phyloP scores from a whole-genome alignment of 768 basidiomycete species.

The Leccinum fibrillosum region DNA sequence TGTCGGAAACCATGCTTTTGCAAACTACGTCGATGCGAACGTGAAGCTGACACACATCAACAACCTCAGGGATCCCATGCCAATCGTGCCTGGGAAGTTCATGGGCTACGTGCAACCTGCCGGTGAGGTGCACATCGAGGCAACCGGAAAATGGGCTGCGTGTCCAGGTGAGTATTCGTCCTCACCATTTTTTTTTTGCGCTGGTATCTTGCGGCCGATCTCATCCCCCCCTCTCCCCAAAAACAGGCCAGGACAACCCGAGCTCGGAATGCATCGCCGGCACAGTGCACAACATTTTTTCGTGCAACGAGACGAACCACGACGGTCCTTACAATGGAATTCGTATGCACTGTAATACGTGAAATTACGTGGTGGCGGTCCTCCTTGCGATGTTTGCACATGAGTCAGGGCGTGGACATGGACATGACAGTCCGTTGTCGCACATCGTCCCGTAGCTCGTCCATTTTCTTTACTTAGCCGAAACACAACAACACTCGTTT shows the following conservation, averaged over 20 bases:
- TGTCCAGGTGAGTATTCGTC: constrained; percentile 42
- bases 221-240: neutral
- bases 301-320: constrained; percentile 41
- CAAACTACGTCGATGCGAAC: constrained; percentile 49
- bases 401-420: too few relatives aligned
- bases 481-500: neutral
- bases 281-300: constrained; percentile 39
- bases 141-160: constrained; percentile 44
- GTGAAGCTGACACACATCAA: constrained; percentile 48
- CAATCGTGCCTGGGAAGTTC: constrained; percentile 31
- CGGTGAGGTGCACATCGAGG: constrained; percentile 43
- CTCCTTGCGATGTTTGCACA: neutral
- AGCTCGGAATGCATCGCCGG: constrained; percentile 30
- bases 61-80: constrained; percentile 42
- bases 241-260: constrained; percentile 57
- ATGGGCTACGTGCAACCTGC: constrained; percentile 38
- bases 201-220: neutral
- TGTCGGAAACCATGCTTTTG: constrained; percentile 57
- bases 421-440: too few relatives aligned
- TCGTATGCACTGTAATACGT: constrained; percentile 11
- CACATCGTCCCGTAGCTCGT: neutral
- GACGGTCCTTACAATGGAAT: constrained; percentile 34
- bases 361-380: neutral
- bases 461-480: neutral
- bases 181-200: neutral